Base-by-base conservation (phyloP, 345 rosid species). In the Eucalyptus sp. region DNA sequence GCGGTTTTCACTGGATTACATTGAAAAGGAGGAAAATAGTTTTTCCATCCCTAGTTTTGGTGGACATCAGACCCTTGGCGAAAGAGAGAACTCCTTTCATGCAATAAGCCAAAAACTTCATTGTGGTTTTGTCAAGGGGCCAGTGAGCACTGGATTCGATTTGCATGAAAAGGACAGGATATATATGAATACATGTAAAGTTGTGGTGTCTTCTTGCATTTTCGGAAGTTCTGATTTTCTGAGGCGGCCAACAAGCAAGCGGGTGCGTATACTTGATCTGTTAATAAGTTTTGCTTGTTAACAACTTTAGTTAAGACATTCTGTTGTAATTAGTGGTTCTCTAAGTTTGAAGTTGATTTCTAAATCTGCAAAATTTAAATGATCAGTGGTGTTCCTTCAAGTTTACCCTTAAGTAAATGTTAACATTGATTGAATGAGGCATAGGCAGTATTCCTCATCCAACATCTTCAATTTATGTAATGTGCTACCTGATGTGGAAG, bases 201-300 rank as follows among this genome's bases (percentile, higher is more conserved):
- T 97, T 88, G 95, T 92, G 7, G 99, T 97, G 49, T 96, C 99
- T 90, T 96, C 99, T 90, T 97, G 99, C 94, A 97, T 97, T 80
- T 96, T 97, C 25, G 99, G 99, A 80, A 96, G 95, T 94, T 96
- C 96, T 90, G 99, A 97, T 93, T 96, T 96, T 91, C 91, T 97
- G 88, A 93, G 99, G 92, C 92, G 97, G 91, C 99, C 99, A 89
- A 94, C 96, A 27, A 95, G 93, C 91, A 94, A 89, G 93, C 93
- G 86, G 93, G 99, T 97, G 93, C 24, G 37, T 80, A 76, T 76
- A 37, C 48, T 37, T 76, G 58, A 41, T 41, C 41, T 41, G 41
- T 41, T 41, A 41, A 41, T 41, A 41, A 41, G 41, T 41, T 41
- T 41, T 41, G 41, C 41, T 41, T 41, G 41, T 41, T 41, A 41